Evolutionary conservation across 1,284 basidiomycete genomes (phyloP).

Genomic region (Cerrena zonata): DNA sequence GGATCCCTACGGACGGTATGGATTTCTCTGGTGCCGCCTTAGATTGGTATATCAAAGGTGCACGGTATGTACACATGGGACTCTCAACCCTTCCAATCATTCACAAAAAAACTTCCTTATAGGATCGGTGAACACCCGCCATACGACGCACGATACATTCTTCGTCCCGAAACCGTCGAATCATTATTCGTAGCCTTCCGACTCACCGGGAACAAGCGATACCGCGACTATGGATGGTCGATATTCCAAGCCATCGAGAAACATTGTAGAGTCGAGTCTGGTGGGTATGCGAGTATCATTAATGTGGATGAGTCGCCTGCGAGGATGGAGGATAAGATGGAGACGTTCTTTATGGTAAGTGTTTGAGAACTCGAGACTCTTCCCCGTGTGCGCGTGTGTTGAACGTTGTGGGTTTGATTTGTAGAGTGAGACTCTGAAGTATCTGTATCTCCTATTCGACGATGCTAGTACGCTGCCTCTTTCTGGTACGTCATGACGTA

Average conservation of each 20-base stretch:
- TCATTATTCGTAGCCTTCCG: constrained; percentile 86
- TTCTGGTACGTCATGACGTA: constrained; percentile 51
- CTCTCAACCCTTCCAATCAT: neutral
- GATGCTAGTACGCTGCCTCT: constrained; percentile 70
- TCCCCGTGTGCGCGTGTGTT: neutral
- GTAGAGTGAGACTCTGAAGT: constrained; percentile 90
- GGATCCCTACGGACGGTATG: constrained; percentile 49
- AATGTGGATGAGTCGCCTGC: constrained; percentile 77
- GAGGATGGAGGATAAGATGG: constrained; percentile 82
- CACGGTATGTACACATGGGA: constrained; percentile 40
- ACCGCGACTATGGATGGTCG: constrained; percentile 82
- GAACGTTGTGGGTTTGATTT: neutral
- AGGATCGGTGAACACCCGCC: constrained; percentile 47
- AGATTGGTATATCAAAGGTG: constrained; percentile 89
- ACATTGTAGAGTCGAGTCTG: constrained; percentile 68
- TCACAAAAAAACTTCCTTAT: neutral
- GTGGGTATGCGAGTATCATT: constrained; percentile 80
- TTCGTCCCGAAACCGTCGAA: constrained; percentile 90
- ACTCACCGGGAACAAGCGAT: constrained; percentile 76
- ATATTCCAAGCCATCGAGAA: constrained; percentile 89
- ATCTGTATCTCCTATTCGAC: constrained; percentile 85
- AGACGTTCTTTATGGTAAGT: constrained; percentile 85
- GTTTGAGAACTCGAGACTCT: no score
- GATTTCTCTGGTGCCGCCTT: constrained; percentile 34
- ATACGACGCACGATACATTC: constrained; percentile 86